phyloP scores from a whole-genome alignment of 2,329 filamentous ascomycete genomes.

The Diaporthe sp. region DNA sequence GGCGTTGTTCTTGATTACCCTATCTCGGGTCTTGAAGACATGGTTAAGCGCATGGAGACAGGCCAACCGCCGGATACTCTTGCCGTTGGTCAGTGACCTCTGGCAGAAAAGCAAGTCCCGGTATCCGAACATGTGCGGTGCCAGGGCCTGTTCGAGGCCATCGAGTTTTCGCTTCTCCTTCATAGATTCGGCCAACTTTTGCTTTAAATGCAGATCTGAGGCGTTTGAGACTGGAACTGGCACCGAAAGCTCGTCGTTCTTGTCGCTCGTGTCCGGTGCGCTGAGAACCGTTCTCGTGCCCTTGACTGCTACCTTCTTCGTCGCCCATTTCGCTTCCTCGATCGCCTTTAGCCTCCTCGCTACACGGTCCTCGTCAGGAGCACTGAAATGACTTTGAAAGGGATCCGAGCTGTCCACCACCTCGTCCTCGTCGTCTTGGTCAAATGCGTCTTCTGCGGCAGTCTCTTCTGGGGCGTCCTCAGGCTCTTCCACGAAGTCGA shows the following conservation, averaged over 20 bases:
- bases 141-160: constrained; percentile 73
- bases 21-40: constrained; percentile 92
- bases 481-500: constrained; percentile 62
- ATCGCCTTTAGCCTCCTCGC: constrained; percentile 65
- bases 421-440: constrained; percentile 62
- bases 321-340: constrained; percentile 65
- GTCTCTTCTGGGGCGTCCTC: constrained; percentile 56
- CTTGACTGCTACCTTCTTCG: constrained; percentile 60
- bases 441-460: constrained; percentile 46
- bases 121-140: constrained; percentile 84
- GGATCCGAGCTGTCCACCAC: constrained; percentile 69
- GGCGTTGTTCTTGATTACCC: constrained; percentile 92
- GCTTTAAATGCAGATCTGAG: constrained; percentile 74
- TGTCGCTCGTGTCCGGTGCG: constrained; percentile 57
- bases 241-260: constrained; percentile 49
- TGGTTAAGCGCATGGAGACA: constrained; percentile 93
- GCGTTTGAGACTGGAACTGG: constrained; percentile 55
- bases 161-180: constrained; percentile 69
- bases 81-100: constrained; percentile 77
- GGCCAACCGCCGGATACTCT: constrained; percentile 76
- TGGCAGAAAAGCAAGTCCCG: constrained; percentile 83
- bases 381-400: constrained; percentile 85
- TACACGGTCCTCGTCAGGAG: constrained; percentile 73
- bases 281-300: constrained; percentile 63
- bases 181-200: constrained; percentile 72